Conservation (phyloP, 495 filamentous ascomycete species). For the Xeromyces bisporus region DNA sequence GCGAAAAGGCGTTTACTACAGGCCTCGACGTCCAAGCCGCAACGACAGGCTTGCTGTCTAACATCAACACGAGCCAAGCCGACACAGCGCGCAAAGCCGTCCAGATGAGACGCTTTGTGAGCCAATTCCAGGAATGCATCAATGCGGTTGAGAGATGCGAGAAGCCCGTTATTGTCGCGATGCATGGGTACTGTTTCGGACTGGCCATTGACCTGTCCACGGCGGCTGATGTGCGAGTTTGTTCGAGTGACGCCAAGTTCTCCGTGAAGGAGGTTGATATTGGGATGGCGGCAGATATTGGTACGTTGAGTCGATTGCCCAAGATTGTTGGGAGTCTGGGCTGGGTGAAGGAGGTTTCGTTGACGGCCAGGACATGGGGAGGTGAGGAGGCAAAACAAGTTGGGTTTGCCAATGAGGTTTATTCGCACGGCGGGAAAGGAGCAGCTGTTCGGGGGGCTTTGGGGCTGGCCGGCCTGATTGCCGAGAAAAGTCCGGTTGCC, state of each 20-base stretch:
- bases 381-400: constrained; percentile 66
- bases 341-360: constrained; percentile 85
- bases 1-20: constrained; percentile 69
- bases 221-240: constrained; percentile 67
- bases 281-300: constrained; percentile 84
- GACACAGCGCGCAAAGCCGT: constrained; percentile 57
- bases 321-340: constrained; percentile 59
- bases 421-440: constrained; percentile 44
- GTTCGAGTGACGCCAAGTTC: constrained; percentile 43
- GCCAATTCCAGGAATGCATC: constrained; percentile 65
- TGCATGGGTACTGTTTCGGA: constrained; percentile 70
- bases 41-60: constrained; percentile 14
- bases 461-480: constrained; percentile 48
- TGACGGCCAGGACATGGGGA: constrained; percentile 61
- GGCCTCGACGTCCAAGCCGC: constrained; percentile 63
- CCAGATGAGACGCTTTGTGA: constrained; percentile 46
- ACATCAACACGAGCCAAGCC: constrained; percentile 5
- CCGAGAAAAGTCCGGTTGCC: constrained; percentile 75
- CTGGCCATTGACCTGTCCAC: constrained; percentile 71
- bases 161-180: constrained; percentile 75
- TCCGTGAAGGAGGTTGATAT: constrained; percentile 92
- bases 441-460: constrained; percentile 44
- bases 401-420: constrained; percentile 72
- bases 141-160: constrained; percentile 65
- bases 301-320: constrained; percentile 70